These are phyloP conservation scores for Rhizopogon roseolus DNA, from an alignment of 768 basidiomycete species.

Conservation along the genomic window DNA sequence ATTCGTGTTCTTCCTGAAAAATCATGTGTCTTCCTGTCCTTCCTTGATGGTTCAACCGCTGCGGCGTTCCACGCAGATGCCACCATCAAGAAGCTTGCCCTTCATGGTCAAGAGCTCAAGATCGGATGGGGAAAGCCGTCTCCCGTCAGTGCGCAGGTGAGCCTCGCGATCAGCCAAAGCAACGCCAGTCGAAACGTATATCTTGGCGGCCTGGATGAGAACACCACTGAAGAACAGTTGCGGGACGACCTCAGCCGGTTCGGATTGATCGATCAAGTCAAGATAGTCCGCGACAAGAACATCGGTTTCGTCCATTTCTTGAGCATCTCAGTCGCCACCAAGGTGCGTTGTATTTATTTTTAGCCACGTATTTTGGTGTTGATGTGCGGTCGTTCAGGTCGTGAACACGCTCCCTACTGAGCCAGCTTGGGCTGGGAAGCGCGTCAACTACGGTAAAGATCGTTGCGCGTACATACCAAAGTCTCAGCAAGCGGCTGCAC, in stretches of 20 bases:
- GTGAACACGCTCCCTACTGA: conserved; percentile 91
- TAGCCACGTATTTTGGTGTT: neutral
- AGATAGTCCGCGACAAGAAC: conserved; percentile 98
- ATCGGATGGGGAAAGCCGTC: conserved; percentile 98
- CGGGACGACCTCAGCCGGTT: conserved; percentile 90
- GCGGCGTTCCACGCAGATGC: conserved; percentile 98
- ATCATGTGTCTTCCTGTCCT: conserved; percentile 96
- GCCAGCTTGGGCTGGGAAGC: conserved; percentile 90
- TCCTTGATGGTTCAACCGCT: conserved; percentile 89
- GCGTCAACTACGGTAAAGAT: conserved; percentile 98
- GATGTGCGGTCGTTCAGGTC: conserved; percentile 46
- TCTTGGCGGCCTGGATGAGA: conserved; percentile 88
- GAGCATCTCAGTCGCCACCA: conserved; percentile 90
- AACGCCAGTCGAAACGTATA: conserved; percentile 97
- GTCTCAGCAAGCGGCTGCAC: conserved; percentile 86
- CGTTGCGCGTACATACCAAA: conserved; percentile 97
- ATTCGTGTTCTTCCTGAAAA: conserved; percentile 95
- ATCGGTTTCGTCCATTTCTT: conserved; percentile 99
- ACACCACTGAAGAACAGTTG: conserved; percentile 85
- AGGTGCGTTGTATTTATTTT: conserved; percentile 48
- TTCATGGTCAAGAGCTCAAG: conserved; percentile 95
- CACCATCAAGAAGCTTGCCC: conserved; percentile 84
- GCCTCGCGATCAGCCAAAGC: conserved; percentile 83
- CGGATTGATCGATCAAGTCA: conserved; percentile 97
- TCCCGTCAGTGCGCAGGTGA: conserved; percentile 81